Conservation (phyloP, 345 rosid genomes). For the Heritiera littoralis region DNA sequence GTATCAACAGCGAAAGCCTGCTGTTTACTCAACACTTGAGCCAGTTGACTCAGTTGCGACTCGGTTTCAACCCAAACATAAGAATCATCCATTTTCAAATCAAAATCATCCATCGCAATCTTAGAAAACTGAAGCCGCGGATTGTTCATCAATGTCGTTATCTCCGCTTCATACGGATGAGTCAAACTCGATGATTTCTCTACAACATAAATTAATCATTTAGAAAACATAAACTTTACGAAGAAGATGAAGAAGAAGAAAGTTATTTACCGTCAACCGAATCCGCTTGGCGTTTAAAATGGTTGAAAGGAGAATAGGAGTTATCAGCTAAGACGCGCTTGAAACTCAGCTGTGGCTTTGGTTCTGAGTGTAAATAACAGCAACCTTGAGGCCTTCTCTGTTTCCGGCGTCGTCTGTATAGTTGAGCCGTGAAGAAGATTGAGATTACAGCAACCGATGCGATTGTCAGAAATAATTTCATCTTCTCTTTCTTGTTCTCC, state of each 20-base stretch:
- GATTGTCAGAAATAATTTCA: conserved; percentile 44
- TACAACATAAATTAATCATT: conserved; percentile 31
- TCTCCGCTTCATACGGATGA: conserved; percentile 74
- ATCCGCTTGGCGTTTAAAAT: conserved; percentile 38
- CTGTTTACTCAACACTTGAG: conserved; percentile 49
- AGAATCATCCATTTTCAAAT: conserved; percentile 29
- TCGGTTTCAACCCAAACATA: conserved; percentile 76
- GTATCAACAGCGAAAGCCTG: conserved; percentile 77
- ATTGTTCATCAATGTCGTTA: conserved; percentile 53
- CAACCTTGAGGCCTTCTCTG: conserved; percentile 34
- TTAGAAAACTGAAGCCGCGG: conserved; percentile 40
- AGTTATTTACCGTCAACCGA: conserved; percentile 26
- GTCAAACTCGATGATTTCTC: conserved; percentile 38
- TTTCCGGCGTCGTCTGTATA: conserved; percentile 51
- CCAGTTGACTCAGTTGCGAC: conserved; percentile 65
- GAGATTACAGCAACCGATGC: conserved; percentile 57
- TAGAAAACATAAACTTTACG: not conserved
- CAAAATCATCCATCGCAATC: conserved; percentile 21
- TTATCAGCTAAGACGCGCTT: conserved; percentile 84
- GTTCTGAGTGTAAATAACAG: conserved; percentile 72
- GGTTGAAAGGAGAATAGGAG: conserved; percentile 78
- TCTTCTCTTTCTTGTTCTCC: conserved; percentile 43
- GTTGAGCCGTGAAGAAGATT: conserved; percentile 42
- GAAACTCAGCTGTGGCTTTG: conserved; percentile 67
- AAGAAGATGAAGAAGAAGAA: not conserved